A percentile compares a stretch with the other conserved stretches of the same genome.
Evolutionary conservation across 768 basidiomycete species (phyloP).

Genomic region (Leccinellum rugosiceps): DNA sequence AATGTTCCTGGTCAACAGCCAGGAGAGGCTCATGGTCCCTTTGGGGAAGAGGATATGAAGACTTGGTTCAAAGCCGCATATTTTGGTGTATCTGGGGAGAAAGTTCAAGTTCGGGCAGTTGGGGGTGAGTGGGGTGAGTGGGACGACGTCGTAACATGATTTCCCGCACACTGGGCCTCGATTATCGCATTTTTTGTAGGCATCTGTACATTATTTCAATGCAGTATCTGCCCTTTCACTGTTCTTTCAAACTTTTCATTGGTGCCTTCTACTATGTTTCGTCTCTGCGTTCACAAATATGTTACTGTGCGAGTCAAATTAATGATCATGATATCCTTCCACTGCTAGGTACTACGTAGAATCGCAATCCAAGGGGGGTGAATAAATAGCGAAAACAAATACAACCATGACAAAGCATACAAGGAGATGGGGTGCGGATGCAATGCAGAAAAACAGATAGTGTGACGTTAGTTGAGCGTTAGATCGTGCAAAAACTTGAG

Average conservation of each 20-base stretch:
- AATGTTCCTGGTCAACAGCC: slow-evolving; percentile 48
- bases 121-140: slow-evolving; percentile 75
- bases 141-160: slow-evolving; percentile 58
- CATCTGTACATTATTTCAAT: slow-evolving; percentile 18
- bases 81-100: slow-evolving; percentile 75
- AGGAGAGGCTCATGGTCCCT: slow-evolving; percentile 73
- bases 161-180: background rate
- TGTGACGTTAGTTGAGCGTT: background rate
- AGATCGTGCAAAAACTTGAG: slow-evolving; percentile 21
- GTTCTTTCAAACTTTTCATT: background rate
- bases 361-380: slow-evolving; percentile 8
- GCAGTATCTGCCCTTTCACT: background rate
- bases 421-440: slow-evolving; percentile 5
- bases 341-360: slow-evolving; percentile 2
- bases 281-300: background rate
- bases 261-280: background rate
- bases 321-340: slow-evolving; percentile 21
- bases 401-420: slow-evolving; percentile 21
- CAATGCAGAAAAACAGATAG: slow-evolving; percentile 19
- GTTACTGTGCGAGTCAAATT: slow-evolving; percentile 11
- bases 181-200: background rate
- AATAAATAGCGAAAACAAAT: slow-evolving; percentile 25
- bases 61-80: slow-evolving; percentile 79
- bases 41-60: slow-evolving; percentile 73
- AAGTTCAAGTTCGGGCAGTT: slow-evolving; percentile 65